phyloP scores from a whole-genome alignment of 345 rosid species.

The Mercurialis annua region DNA sequence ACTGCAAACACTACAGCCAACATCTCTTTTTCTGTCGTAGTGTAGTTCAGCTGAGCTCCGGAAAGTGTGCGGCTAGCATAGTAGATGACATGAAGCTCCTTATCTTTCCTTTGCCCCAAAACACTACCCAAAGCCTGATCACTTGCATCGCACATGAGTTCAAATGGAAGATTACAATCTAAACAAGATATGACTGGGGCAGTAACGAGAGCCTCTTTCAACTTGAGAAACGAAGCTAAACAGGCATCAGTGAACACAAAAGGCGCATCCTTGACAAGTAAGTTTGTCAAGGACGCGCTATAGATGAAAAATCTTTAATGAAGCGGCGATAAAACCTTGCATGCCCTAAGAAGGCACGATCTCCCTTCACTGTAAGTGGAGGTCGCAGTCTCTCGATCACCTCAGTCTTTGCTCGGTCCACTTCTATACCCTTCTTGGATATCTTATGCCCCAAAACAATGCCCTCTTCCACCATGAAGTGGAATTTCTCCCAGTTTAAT shows the following conservation, averaged over 20 bases:
- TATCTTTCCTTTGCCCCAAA: too few species aligned
- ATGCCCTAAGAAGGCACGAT: not conserved
- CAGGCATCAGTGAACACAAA: not conserved
- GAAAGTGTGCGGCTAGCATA: too few species aligned
- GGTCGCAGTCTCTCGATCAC: not conserved
- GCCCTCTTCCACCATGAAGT: not conserved
- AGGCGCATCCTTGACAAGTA: not conserved
- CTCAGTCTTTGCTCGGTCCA: too few species aligned
- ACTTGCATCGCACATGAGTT: too few species aligned
- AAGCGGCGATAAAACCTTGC: not conserved
- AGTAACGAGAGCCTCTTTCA: not conserved
- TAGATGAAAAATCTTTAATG: not conserved
- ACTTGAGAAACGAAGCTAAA: not conserved
- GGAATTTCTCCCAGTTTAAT: not conserved
- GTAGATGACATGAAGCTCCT: too few species aligned
- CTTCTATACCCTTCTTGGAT: too few species aligned
- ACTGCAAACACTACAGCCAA: not conserved
- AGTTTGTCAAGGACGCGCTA: too few species aligned
- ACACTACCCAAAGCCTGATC: too few species aligned
- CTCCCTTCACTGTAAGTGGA: not conserved
- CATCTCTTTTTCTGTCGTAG: not conserved
- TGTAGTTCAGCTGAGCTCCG: not conserved
- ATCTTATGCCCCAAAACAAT: not conserved
- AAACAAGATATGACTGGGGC: not conserved
- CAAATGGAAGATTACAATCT: not conserved